Evolutionary conservation across 441 rosid species (phyloP).

Genomic region (Mallotus repandus): DNA sequence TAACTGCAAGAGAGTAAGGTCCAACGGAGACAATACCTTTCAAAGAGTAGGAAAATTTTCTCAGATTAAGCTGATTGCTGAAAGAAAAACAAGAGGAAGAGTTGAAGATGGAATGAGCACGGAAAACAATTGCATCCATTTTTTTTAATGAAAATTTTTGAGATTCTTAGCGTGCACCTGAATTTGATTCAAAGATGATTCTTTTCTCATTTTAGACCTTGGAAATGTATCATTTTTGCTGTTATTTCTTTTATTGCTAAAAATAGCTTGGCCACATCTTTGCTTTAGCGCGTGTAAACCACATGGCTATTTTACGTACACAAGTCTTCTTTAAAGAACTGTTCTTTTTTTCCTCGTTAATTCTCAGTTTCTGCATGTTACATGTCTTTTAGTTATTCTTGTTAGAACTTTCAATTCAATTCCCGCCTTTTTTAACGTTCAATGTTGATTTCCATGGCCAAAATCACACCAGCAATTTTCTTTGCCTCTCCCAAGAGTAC

Average conservation of each 20-base stretch:
- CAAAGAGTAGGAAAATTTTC: slow-evolving; percentile 20
- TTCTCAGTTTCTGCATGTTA: not conserved
- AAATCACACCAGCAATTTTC: slow-evolving; percentile 27
- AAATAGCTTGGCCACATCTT: slow-evolving; percentile 19
- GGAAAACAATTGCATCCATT: slow-evolving; percentile 41
- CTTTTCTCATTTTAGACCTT: not conserved
- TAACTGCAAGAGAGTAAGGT: not conserved
- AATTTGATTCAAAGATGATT: slow-evolving; percentile 21
- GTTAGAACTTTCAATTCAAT: not conserved
- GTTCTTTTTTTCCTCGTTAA: not conserved
- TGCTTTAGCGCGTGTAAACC: slow-evolving; percentile 24
- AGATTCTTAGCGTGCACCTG: slow-evolving; percentile 15
- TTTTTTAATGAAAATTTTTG: slow-evolving; percentile 3
- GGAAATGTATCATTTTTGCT: not conserved
- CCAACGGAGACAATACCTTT: slow-evolving; percentile 38
- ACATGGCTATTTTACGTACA: slow-evolving; percentile 12
- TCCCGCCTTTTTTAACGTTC: slow-evolving; percentile 5
- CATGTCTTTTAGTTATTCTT: not conserved
- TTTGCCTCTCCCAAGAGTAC: slow-evolving; percentile 17
- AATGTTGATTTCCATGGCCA: slow-evolving; percentile 38
- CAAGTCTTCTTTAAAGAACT: not conserved
- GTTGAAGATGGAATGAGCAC: slow-evolving; percentile 19
- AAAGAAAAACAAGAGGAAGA: slow-evolving; percentile 22
- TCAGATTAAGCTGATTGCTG: slow-evolving; percentile 33
- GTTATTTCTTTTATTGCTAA: not conserved